Evolutionary conservation across 352 stramenopile genomes (phyloP).

Genomic region (Phytopythium litorale): DNA sequence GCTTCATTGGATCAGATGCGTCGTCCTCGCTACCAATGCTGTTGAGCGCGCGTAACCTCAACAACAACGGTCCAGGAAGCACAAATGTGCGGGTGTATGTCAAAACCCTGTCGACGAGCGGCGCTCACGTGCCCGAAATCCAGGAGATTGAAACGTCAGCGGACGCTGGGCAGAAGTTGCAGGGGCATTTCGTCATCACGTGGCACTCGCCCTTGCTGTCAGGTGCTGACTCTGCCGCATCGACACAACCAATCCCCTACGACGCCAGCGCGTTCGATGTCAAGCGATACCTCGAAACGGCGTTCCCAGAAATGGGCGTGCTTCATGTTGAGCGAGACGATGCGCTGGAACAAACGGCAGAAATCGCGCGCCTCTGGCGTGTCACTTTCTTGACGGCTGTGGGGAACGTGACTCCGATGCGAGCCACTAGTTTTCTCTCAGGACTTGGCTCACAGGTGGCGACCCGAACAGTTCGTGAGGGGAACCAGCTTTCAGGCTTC

Average conservation of each 20-base stretch:
- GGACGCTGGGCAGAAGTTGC: slow-evolving; percentile 81
- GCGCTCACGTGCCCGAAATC: slow-evolving; percentile 85
- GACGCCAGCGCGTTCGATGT: slow-evolving; percentile 69
- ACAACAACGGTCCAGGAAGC: slow-evolving; percentile 93
- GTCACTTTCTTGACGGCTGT: slow-evolving; percentile 89
- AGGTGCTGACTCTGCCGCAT: slow-evolving; percentile 5
- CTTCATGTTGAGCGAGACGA: slow-evolving; percentile 55
- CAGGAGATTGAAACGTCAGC: slow-evolving; percentile 87
- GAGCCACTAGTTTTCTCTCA: slow-evolving; percentile 63
- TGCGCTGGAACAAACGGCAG: slow-evolving; percentile 40
- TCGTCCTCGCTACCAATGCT: slow-evolving; percentile 1
- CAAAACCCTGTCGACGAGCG: slow-evolving; percentile 89
- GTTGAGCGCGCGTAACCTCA: slow-evolving; percentile 52
- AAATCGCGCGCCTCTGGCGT: slow-evolving; percentile 81
- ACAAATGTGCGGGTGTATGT: slow-evolving; percentile 88
- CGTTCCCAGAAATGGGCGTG: slow-evolving; percentile 43
- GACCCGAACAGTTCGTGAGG: slow-evolving; percentile 69
- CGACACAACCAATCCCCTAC: slow-evolving; percentile 58
- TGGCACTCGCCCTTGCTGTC: slow-evolving; percentile 13
- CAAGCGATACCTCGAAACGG: slow-evolving; percentile 44
- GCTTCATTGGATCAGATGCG: slow-evolving; percentile 60
- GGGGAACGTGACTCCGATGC: slow-evolving; percentile 76
- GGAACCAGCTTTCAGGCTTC: slow-evolving; percentile 84
- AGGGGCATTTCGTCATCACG: slow-evolving; percentile 68
- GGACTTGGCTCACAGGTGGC: slow-evolving; percentile 66